Evolutionary conservation across 192 early-diverging fungal species (phyloP).

Genomic region (Podila clonocystis): DNA sequence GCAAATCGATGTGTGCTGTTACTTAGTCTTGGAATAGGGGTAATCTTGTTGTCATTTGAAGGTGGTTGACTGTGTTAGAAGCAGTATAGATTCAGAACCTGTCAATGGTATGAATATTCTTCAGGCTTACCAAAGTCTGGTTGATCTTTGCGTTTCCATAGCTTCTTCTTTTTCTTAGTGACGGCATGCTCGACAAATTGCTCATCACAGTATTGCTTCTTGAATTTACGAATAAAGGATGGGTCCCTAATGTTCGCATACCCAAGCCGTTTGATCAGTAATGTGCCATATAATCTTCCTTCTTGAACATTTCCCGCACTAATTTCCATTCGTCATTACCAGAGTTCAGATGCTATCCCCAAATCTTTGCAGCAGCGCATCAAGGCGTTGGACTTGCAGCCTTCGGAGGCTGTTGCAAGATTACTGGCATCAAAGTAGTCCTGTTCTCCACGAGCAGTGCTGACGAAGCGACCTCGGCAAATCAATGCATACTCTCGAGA

Average conservation of each 20-base stretch:
- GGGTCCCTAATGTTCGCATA: constrained; percentile 78
- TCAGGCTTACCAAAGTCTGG: constrained; percentile 31
- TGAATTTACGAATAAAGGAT: constrained; percentile 86
- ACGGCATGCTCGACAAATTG: constrained; percentile 78
- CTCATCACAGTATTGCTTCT: constrained; percentile 81
- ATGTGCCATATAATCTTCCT: too few species aligned
- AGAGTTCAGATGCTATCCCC: constrained; percentile 89
- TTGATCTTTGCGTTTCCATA: constrained; percentile 86
- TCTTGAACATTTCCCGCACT: background rate
- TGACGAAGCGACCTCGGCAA: constrained; percentile 86
- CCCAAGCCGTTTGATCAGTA: background rate
- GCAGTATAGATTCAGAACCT: background rate
- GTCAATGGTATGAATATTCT: background rate
- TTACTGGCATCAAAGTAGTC: constrained; percentile 84
- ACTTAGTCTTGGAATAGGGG: constrained; percentile 31
- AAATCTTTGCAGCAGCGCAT: constrained; percentile 99
- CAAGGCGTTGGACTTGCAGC: constrained; percentile 91
- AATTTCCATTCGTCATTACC: constrained; percentile 52
- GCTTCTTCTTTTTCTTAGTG: constrained; percentile 79
- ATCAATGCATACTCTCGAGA: constrained; percentile 94
- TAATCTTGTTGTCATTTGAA: constrained; percentile 11
- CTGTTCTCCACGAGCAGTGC: constrained; percentile 94
- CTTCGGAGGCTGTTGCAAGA: constrained; percentile 87
- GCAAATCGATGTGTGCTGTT: too few species aligned
- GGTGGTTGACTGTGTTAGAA: background rate